Conservation (phyloP, 352 stramenopile species). For the Plasmopara halstedii region DNA sequence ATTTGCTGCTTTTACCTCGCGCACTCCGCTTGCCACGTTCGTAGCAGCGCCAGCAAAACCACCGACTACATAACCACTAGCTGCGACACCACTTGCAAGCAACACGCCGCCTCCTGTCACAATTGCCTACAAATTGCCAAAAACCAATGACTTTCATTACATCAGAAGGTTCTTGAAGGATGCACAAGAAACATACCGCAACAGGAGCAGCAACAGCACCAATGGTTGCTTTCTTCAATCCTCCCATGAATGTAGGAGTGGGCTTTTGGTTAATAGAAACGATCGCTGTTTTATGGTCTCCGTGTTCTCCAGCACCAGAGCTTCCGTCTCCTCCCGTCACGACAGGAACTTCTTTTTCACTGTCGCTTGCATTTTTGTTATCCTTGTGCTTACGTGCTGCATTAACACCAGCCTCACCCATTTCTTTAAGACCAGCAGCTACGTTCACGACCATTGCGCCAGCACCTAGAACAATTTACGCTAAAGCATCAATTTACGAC, state of each 20-base stretch:
- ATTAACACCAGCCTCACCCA: conserved; percentile 78
- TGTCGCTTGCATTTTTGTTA: conserved; percentile 37
- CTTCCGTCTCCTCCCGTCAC: conserved; percentile 8
- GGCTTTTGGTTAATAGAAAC: conserved; percentile 58
- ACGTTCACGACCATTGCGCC: conserved; percentile 79
- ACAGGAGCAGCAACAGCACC: conserved; percentile 72
- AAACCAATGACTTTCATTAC: not conserved
- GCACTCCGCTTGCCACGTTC: conserved; percentile 76
- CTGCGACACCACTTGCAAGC: conserved; percentile 67
- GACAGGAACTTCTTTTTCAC: conserved; percentile 26
- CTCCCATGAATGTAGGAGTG: conserved; percentile 70
- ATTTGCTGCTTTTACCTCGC: conserved; percentile 75
- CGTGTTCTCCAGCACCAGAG: conserved; percentile 10
- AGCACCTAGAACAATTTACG: conserved; percentile 27
- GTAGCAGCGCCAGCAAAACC: conserved; percentile 72
- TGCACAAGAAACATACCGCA: conserved; percentile 35
- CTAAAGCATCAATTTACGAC: not conserved
- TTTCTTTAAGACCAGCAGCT: conserved; percentile 79
- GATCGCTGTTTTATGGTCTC: conserved; percentile 15
- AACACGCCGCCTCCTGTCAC: conserved; percentile 70
- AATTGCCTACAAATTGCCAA: conserved; percentile 33
- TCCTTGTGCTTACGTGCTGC: conserved; percentile 53
- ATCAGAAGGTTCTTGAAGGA: not conserved
- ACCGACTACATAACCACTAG: conserved; percentile 70
- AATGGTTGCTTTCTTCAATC: conserved; percentile 81